A percentile compares a stretch with the other conserved stretches of the same genome.
phyloP scores from a whole-genome alignment of 2,329 filamentous ascomycete genomes.

The Xylariaceae sp. region DNA sequence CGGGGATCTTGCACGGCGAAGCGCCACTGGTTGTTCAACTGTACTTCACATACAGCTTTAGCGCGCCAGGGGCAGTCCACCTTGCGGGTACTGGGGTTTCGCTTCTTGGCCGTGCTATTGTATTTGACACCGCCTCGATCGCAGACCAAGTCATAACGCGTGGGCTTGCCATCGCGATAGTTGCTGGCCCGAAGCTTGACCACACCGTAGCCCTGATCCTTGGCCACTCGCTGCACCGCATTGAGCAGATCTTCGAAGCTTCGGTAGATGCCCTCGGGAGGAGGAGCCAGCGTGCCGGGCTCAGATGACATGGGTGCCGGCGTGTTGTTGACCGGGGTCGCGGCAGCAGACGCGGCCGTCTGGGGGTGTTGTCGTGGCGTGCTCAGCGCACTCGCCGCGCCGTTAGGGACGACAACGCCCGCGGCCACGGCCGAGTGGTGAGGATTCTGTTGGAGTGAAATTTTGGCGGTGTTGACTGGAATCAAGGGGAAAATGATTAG shows the following conservation, averaged over 20 bases:
- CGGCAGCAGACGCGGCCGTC: slow-evolving; percentile 16
- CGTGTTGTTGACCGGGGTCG: slow-evolving; percentile 21
- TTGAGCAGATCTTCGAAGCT: slow-evolving; percentile 55
- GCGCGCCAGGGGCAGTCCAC: slow-evolving; percentile 60
- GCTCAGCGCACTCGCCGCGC: slow-evolving; percentile 29
- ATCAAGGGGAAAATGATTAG: slow-evolving; percentile 24
- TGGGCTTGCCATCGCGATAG: slow-evolving; percentile 58
- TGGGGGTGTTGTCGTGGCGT: slow-evolving; percentile 27
- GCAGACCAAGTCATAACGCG: slow-evolving; percentile 58
- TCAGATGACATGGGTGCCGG: slow-evolving; percentile 27
- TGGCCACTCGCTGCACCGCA: slow-evolving; percentile 54
- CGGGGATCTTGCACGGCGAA: slow-evolving; percentile 56
- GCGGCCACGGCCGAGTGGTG: slow-evolving; percentile 33
- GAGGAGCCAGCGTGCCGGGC: slow-evolving; percentile 42
- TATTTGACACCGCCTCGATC: slow-evolving; percentile 61
- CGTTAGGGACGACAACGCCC: slow-evolving; percentile 28
- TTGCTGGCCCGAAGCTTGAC: slow-evolving; percentile 60
- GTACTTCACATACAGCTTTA: slow-evolving; percentile 59
- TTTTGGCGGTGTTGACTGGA: slow-evolving; percentile 30
- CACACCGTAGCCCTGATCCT: slow-evolving; percentile 58
- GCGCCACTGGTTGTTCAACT: slow-evolving; percentile 59
- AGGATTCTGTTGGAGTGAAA: slow-evolving; percentile 33
- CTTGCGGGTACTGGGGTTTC: slow-evolving; percentile 58
- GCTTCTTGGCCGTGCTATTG: slow-evolving; percentile 60
- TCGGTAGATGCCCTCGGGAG: slow-evolving; percentile 55